Evolutionary conservation across 2,329 filamentous ascomycete genomes (phyloP), one percentile per base, ranked within the genome.

Genomic region (Aquanectria penicillioides): DNA sequence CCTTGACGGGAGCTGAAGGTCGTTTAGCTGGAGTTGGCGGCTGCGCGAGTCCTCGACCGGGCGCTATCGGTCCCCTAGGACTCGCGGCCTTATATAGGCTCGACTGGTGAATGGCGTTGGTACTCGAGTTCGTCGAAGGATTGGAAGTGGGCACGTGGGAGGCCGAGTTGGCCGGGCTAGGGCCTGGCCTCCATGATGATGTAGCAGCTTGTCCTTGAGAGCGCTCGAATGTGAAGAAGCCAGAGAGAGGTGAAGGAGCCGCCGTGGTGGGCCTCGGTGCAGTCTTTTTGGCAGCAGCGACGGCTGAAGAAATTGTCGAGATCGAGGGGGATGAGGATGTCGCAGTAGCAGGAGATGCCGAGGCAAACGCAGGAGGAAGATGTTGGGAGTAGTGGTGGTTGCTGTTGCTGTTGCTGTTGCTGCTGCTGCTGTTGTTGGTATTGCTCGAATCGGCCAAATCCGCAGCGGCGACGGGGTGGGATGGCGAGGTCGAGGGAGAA

Each of bases 1-100:
- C 57, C 62, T 60, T 67, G 51, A 37, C 53, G 20, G 51, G 55
- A 29, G 57, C 57, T 34, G 66, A 61, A 33, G 68, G 63, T 34
- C 72, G 73, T 64, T 74, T 75, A 44, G 59, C 58, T 12, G 63
- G 23, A 43, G 47, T 57, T 23, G 67, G 63, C 49, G 57, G 52
- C 40, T 59, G 64, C 41, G 60, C 31, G 12, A 62, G 60, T 25
- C 60, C 64, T 59, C 49, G 54, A 48, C 57, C 59, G 26, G 52
- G 37, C 33, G 54, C 52, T 56, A 47, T 47, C 37, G 52, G 40
- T 53, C 63, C 64, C 61, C 58, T 56, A 28, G 57, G 43, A 49
- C 65, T 66, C 26, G 51, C 55, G 28, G 57, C 49, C 22, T 61
- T 59, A 46, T 56, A 57, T 15, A 63, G 47, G 50, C 67, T 69